These are phyloP conservation scores for Colletotrichum tropicicola DNA, from an alignment of 2,329 filamentous ascomycete species.

Conservation along the genomic window DNA sequence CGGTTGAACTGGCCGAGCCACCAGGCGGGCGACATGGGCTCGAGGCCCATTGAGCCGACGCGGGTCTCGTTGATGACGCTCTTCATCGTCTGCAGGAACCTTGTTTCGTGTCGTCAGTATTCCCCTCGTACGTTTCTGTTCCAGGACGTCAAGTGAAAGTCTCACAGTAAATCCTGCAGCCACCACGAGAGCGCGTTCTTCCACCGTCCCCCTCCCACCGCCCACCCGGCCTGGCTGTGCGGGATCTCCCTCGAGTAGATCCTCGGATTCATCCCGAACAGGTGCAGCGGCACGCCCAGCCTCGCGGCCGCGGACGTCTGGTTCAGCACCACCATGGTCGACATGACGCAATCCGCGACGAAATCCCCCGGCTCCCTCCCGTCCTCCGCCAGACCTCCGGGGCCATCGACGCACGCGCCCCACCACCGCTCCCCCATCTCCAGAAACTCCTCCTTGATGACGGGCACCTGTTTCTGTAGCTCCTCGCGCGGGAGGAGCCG, in stretches of 20 bases:
- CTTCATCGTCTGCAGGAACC: conserved; percentile 23
- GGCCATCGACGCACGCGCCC: conserved; percentile 31
- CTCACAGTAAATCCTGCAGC: conserved; percentile 22
- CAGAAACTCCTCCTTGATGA: conserved; percentile 19
- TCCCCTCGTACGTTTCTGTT: not conserved
- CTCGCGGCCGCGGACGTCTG: conserved; percentile 55
- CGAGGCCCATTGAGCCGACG: conserved; percentile 50
- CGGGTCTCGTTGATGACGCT: conserved; percentile 56
- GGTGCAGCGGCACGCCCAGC: conserved; percentile 66
- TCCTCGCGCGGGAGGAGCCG: conserved; percentile 23
- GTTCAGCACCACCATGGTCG: conserved; percentile 37
- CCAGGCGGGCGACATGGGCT: conserved; percentile 57
- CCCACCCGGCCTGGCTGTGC: conserved; percentile 24
- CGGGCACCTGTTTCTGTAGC: conserved; percentile 26
- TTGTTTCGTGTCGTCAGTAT: not conserved
- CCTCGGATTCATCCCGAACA: conserved; percentile 69
- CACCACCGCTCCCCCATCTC: conserved; percentile 34
- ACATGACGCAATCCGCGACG: conserved; percentile 37
- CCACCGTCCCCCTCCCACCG: not conserved
- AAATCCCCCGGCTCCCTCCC: conserved; percentile 17
- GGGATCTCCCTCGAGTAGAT: conserved; percentile 19
- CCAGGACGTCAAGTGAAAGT: not conserved
- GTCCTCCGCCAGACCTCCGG: not conserved
- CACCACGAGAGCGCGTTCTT: conserved; percentile 19
- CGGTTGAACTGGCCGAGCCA: conserved; percentile 56